A percentile compares a stretch with the other conserved stretches of the same genome.
phyloP scores from a whole-genome alignment of 2,329 filamentous ascomycete species.

The Claviceps digitariae region DNA sequence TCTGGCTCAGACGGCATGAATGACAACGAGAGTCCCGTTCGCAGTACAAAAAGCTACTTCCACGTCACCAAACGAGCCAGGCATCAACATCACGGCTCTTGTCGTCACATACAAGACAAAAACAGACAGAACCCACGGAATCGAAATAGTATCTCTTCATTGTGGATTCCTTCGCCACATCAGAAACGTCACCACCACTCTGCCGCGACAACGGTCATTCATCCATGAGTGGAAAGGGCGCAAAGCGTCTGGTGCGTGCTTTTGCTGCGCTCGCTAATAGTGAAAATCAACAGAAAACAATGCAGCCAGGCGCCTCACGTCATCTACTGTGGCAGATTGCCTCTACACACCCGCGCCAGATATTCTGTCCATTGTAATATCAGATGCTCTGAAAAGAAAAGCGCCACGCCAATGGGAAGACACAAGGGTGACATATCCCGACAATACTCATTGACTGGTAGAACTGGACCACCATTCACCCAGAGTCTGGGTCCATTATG shows the following conservation, averaged over 20 bases:
- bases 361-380: no score
- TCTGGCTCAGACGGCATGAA: not conserved
- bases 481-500: no score
- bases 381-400: no score
- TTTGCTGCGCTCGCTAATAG: slow-evolving; percentile 1
- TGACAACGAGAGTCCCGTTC: not conserved
- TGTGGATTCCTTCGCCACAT: not conserved
- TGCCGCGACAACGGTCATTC: not conserved
- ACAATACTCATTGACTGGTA: not conserved
- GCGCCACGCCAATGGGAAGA: no score
- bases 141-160: not conserved
- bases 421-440: not conserved
- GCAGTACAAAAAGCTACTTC: no score
- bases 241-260: not conserved
- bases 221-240: no score
- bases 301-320: not conserved
- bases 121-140: no score
- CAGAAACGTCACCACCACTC: not conserved
- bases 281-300: not conserved
- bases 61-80: no score
- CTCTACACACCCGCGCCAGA: not conserved
- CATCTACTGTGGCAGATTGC: not conserved
- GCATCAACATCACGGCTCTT: no score
- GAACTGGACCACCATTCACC: not conserved
- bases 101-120: no score